Conservation (phyloP, 169 alveolate genomes). For the Plasmodium vinckei region DNA sequence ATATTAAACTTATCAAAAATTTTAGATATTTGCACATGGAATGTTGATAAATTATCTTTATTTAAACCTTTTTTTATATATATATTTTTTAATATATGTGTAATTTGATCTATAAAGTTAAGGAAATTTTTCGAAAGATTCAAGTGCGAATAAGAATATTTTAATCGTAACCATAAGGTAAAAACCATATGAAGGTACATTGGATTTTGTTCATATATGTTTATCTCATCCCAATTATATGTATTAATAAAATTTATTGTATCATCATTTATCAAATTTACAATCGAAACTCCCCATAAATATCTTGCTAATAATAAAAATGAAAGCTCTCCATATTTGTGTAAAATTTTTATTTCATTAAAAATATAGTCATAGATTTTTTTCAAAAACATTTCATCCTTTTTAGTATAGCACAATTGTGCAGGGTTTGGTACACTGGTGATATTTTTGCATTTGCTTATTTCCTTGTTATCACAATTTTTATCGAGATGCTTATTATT, state of each 20-base stretch:
- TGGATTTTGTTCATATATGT: conserved; percentile 29
- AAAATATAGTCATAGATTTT: conserved; percentile 38
- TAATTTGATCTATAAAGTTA: conserved; percentile 31
- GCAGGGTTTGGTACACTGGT: neutral
- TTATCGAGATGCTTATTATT: neutral
- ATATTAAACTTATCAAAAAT: conserved; percentile 34
- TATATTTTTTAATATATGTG: conserved; percentile 12
- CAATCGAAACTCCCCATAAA: conserved; percentile 72
- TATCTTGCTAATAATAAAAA: conserved; percentile 61
- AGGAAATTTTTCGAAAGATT: conserved; percentile 18
- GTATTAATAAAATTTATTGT: conserved; percentile 37
- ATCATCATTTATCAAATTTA: conserved; percentile 34
- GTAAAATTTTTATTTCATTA: conserved; percentile 56
- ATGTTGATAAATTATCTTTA: conserved; percentile 18
- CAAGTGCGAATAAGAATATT: conserved; percentile 26
- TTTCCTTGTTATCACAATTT: neutral
- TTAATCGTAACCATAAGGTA: conserved; percentile 75
- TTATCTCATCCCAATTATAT: conserved; percentile 63
- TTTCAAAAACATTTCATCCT: conserved; percentile 30
- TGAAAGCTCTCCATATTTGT: conserved; percentile 25
- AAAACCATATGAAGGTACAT: conserved; percentile 75
- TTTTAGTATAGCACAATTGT: neutral
- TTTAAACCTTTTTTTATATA: neutral
- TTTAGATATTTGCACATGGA: conserved; percentile 34
- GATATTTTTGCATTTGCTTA: neutral